Percentiles rank a stretch among this genome's conserved stretches.
Conservation (phyloP, 2,329 filamentous ascomycete species). For the Colletotrichum sp. region DNA sequence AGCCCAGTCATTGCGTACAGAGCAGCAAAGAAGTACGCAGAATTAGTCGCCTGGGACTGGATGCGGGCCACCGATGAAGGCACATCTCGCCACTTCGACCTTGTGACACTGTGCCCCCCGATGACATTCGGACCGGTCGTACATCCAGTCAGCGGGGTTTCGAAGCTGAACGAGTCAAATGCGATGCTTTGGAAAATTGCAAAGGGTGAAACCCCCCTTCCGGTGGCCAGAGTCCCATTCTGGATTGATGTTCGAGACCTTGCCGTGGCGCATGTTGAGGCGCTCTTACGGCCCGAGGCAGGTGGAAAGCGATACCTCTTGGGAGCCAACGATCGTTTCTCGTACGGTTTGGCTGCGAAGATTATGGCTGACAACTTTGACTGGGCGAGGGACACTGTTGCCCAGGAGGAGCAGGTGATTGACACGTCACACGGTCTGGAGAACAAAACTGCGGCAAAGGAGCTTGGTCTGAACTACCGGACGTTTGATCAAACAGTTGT, state of each 20-base stretch:
- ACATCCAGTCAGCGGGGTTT: conserved; percentile 38
- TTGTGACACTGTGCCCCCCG: conserved; percentile 50
- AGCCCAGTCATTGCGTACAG: conserved; percentile 44
- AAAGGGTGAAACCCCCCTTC: conserved; percentile 38
- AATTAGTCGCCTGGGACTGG: conserved; percentile 38
- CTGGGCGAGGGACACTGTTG: conserved; percentile 35
- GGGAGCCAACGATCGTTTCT: conserved; percentile 47
- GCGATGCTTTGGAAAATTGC: conserved; percentile 45
- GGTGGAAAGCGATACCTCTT: conserved; percentile 45
- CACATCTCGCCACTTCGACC: conserved; percentile 39
- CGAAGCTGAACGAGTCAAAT: conserved; percentile 47
- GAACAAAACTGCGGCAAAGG: conserved; percentile 41
- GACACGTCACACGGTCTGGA: conserved; percentile 47
- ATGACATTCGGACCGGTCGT: conserved; percentile 50
- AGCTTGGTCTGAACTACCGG: conserved; percentile 43
- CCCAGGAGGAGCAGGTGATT: conserved; percentile 36
- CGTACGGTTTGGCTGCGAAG: conserved; percentile 47
- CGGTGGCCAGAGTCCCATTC: conserved; percentile 41
- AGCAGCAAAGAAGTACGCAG: conserved; percentile 39
- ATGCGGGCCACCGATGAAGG: conserved; percentile 28
- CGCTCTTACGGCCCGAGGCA: conserved; percentile 39
- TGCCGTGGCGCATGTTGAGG: conserved; percentile 47
- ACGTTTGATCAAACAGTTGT: conserved; percentile 39
- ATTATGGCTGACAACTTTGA: conserved; percentile 46
- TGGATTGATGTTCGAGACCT: conserved; percentile 55